Percentiles rank a stretch among this genome's conserved stretches.
These are phyloP conservation scores for Colletotrichum cuscutae DNA, from an alignment of 2,329 filamentous ascomycete genomes.

Conservation along the genomic window DNA sequence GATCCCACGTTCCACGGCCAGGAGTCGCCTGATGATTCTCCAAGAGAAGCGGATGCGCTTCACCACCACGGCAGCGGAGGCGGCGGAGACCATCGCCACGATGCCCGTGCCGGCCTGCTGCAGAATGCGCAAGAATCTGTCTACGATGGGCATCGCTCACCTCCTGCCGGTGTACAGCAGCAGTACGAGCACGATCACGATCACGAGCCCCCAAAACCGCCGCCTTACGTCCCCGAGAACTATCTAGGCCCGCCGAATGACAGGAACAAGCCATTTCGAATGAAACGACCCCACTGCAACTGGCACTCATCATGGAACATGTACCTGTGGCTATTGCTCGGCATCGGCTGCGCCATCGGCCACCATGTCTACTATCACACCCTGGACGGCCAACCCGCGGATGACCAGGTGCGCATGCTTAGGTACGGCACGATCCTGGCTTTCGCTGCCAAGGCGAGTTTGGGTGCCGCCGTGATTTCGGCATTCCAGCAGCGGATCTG, in stretches of 20 bases:
- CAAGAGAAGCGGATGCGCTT: background rate
- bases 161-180: background rate
- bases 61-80: background rate
- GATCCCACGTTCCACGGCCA: slow-evolving; percentile 12
- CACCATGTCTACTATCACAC: slow-evolving; percentile 49
- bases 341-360: slow-evolving; percentile 44
- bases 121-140: slow-evolving; percentile 17
- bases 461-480: slow-evolving; percentile 46
- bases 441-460: slow-evolving; percentile 47
- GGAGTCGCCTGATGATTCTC: background rate
- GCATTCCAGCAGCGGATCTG: slow-evolving; percentile 39
- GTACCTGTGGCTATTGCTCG: slow-evolving; percentile 46
- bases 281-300: background rate
- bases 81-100: slow-evolving; percentile 11
- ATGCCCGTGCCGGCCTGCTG: slow-evolving; percentile 20
- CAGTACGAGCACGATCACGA: background rate
- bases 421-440: slow-evolving; percentile 49
- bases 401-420: slow-evolving; percentile 47
- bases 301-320: slow-evolving; percentile 50
- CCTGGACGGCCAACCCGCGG: slow-evolving; percentile 43
- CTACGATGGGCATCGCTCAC: background rate
- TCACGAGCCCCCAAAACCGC: background rate
- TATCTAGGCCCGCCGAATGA: background rate
- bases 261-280: background rate
- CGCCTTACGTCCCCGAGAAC: slow-evolving; percentile 1